Percentiles rank a stretch among this genome's conserved stretches.
These are phyloP conservation scores for Aureobasidium sp. DNA, from an alignment of 2,329 filamentous ascomycete species.

Conservation along the genomic window DNA sequence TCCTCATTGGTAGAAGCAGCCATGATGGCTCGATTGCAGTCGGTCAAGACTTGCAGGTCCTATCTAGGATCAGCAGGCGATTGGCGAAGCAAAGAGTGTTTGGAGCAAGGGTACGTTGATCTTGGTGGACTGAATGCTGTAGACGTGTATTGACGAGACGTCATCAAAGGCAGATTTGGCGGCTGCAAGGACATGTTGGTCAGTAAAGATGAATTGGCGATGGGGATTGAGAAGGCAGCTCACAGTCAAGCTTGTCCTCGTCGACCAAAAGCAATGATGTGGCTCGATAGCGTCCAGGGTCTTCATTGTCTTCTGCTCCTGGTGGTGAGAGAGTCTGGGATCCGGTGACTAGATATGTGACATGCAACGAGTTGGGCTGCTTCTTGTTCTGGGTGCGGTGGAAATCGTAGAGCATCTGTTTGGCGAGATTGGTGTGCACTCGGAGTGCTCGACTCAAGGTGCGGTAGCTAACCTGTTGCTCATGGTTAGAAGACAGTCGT, in stretches of 20 bases:
- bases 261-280: constrained; percentile 59
- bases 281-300: not conserved
- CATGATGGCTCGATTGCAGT: constrained; percentile 58
- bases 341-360: constrained; percentile 85
- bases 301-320: constrained; percentile 28
- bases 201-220: not conserved
- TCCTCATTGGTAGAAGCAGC: constrained; percentile 53
- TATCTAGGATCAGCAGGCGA: not conserved
- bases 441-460: constrained; percentile 74
- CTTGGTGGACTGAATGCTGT: constrained; percentile 68
- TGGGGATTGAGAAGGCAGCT: constrained; percentile 17
- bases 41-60: constrained; percentile 60
- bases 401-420: constrained; percentile 87
- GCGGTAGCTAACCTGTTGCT: constrained; percentile 72
- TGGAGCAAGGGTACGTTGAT: constrained; percentile 41
- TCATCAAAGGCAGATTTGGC: constrained; percentile 61
- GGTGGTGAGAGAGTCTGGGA: constrained; percentile 37
- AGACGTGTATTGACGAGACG: constrained; percentile 77
- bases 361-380: constrained; percentile 68
- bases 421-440: constrained; percentile 79
- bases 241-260: constrained; percentile 67
- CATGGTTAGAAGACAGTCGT: not conserved
- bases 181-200: constrained; percentile 22
- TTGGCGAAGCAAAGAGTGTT: too few species aligned
- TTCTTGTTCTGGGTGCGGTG: constrained; percentile 70